Evolutionary conservation across 129 eudicot species (phyloP).

Genomic region (Calendula officinalis): DNA sequence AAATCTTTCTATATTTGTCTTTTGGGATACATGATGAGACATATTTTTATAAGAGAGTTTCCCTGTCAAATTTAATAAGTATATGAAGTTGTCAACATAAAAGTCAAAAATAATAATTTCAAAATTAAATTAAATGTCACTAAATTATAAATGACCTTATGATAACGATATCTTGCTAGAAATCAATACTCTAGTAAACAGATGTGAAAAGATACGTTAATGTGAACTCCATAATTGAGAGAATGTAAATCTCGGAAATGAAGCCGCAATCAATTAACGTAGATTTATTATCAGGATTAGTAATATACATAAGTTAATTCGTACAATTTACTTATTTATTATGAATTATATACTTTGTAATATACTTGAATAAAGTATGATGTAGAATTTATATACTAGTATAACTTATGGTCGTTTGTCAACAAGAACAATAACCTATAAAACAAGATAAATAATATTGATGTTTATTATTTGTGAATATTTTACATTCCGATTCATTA

Average conservation of each 20-base stretch:
- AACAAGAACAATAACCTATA: too few relatives aligned
- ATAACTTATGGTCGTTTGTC: too few relatives aligned
- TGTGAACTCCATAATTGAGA: not conserved
- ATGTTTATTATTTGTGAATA: too few relatives aligned
- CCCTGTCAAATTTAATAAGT: not conserved
- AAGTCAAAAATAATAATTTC: slow-evolving; percentile 1
- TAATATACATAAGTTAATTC: not conserved
- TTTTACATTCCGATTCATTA: too few relatives aligned
- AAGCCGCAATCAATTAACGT: not conserved
- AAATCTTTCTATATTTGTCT: slow-evolving; percentile 1
- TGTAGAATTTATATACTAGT: too few relatives aligned
- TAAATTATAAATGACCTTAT: not conserved
- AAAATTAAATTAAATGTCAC: slow-evolving; percentile 17
- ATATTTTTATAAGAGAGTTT: not conserved
- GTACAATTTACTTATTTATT: not conserved
- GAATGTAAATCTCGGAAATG: not conserved
- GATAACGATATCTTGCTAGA: not conserved
- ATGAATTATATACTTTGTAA: not conserved
- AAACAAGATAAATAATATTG: too few relatives aligned
- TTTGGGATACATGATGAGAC: slow-evolving; percentile 5
- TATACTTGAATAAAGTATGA: too few relatives aligned
- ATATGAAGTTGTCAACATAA: slow-evolving; percentile 1
- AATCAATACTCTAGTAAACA: not conserved
- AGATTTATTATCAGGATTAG: not conserved
- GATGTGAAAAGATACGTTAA: slow-evolving; percentile 1